Percentiles rank a stretch among this genome's conserved stretches.
phyloP scores from a whole-genome alignment of 495 filamentous ascomycete species.

The Penicillium cinerascens region DNA sequence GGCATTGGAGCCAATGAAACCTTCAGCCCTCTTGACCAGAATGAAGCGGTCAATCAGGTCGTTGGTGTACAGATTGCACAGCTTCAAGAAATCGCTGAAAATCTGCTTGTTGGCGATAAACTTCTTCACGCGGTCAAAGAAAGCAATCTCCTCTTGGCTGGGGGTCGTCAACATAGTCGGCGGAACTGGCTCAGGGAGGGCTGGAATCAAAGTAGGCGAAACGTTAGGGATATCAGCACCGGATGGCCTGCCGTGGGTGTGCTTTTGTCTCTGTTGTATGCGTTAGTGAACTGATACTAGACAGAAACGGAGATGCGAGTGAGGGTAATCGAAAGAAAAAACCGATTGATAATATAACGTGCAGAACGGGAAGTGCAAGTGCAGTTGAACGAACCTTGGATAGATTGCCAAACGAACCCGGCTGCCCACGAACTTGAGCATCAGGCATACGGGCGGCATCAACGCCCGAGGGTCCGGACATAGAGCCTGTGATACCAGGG shows the following conservation, averaged over 20 bases:
- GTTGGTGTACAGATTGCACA: slow-evolving; percentile 89
- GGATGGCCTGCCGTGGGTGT: slow-evolving; percentile 59
- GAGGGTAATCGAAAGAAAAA: not conserved
- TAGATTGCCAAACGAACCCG: slow-evolving; percentile 39
- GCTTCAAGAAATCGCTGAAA: slow-evolving; percentile 91
- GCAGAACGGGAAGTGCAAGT: not conserved
- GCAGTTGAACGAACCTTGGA: slow-evolving; percentile 46
- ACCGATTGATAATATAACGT: not conserved
- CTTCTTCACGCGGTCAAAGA: slow-evolving; percentile 97
- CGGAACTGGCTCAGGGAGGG: slow-evolving; percentile 78
- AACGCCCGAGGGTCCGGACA: slow-evolving; percentile 29
- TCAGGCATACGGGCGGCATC: slow-evolving; percentile 39
- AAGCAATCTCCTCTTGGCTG: slow-evolving; percentile 77
- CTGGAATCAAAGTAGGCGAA: slow-evolving; percentile 81
- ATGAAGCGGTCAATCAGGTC: slow-evolving; percentile 81
- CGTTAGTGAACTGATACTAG: not conserved
- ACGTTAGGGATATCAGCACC: slow-evolving; percentile 65
- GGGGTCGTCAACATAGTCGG: slow-evolving; percentile 57
- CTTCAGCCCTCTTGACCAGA: slow-evolving; percentile 73
- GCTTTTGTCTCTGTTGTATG: slow-evolving; percentile 56
- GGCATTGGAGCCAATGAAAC: slow-evolving; percentile 81
- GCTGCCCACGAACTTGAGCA: slow-evolving; percentile 27
- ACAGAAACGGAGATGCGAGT: not conserved
- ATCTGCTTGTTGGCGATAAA: slow-evolving; percentile 86
- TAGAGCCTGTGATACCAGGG: slow-evolving; percentile 29